phyloP scores from a whole-genome alignment of 345 rosid genomes.

The Linum lewisii region DNA sequence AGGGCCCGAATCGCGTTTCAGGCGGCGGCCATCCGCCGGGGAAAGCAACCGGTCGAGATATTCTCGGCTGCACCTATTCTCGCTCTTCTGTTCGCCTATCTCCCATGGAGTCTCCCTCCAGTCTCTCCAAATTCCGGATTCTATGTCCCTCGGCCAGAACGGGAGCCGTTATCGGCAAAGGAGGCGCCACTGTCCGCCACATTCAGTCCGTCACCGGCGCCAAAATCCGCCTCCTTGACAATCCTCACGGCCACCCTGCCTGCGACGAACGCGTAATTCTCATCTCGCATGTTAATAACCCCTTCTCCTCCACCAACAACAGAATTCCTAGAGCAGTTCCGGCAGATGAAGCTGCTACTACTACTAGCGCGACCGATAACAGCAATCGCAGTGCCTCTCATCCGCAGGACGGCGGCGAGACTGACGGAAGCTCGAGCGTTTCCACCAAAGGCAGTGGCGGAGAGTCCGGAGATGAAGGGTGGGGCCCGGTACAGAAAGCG shows the following conservation, averaged over 20 bases:
- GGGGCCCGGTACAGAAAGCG: slow-evolving; percentile 42
- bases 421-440: not conserved
- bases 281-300: slow-evolving; percentile 7
- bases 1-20: too few relatives aligned
- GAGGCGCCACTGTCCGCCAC: slow-evolving; percentile 18
- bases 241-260: slow-evolving; percentile 16
- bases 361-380: not conserved
- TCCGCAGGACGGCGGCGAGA: not conserved
- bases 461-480: slow-evolving; percentile 16
- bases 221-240: slow-evolving; percentile 32
- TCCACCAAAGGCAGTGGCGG: not conserved
- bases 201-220: slow-evolving; percentile 22
- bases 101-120: not conserved
- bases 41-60: too few relatives aligned
- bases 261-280: slow-evolving; percentile 28
- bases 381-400: not conserved
- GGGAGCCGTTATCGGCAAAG: slow-evolving; percentile 17
- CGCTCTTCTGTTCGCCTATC: not conserved
- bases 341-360: not conserved
- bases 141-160: slow-evolving; percentile 31
- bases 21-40: too few relatives aligned
- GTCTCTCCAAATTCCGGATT: slow-evolving; percentile 19
- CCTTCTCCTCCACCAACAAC: not conserved
- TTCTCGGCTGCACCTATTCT: too few relatives aligned
- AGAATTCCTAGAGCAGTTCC: not conserved